Evolutionary conservation across 352 stramenopile species (phyloP), one percentile per base, ranked within the genome.

Genomic region (Phytophthora europaea): DNA sequence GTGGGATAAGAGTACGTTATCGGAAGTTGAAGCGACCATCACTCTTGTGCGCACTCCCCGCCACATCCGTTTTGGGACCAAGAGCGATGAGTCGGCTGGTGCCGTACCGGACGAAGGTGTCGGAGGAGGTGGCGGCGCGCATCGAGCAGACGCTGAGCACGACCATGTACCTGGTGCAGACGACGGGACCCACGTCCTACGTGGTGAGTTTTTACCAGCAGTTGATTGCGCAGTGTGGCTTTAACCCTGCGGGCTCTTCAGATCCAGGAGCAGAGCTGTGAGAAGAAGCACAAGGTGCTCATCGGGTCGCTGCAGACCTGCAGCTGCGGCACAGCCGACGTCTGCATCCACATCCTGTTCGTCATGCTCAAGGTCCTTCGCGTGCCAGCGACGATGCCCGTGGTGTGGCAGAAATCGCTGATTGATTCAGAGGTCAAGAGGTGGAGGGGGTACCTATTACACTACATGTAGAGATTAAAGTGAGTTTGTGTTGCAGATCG

Each of bases 311-410:
- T 93, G 34, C 89, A 95, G 67, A 86, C 66, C 40, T 96, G 88
- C 62, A 91, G 85, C 2, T 96, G 89, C 23, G 85, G 87, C 2
- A 88, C 93, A 16, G 57, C 65, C 4, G 89, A 96, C 26, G 79
- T 96, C n/a, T 95, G 89, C 63, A 82, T 92, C 34, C 89, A 96
- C 65, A 84, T 96, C 15, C 75, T 96, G 36, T 96, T 96, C 59
- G 88, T 96, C 23, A 94, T 96, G 85, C 85, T 96, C 53, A 95
- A 96, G 72, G 81, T 95, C 13, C 67, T 95, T 22, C 87, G 88
- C 28, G 87, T 96, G 4, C 88, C 87, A 20, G 64, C 80, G 28
- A 87, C 85, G 12, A 88, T 76, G 22, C 84, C 89, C 4, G 73
- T 94, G 28, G 84, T 96, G 36, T 96, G 89, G 89, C 89, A 96